Conservation (phyloP, 2,329 filamentous ascomycete genomes). For the Erysiphe neolycopersici region DNA sequence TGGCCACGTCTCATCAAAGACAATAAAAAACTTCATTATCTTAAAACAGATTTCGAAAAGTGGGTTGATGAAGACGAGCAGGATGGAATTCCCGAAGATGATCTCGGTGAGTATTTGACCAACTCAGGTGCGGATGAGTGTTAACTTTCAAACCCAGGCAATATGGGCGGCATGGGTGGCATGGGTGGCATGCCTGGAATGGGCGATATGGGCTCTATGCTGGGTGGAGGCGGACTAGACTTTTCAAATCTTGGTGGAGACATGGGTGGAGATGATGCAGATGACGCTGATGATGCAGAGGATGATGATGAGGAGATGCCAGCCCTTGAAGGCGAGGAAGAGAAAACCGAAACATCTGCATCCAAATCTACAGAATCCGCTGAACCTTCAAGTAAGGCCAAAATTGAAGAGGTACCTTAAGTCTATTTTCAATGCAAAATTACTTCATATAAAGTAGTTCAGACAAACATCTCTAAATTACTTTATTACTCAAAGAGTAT, state of each 20-base stretch:
- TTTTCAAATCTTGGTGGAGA: constrained; percentile 64
- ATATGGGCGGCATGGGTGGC: constrained; percentile 25
- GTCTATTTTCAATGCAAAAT: background rate
- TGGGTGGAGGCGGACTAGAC: constrained; percentile 42
- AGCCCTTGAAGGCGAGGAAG: constrained; percentile 40
- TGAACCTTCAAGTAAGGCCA: background rate
- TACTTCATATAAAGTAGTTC: too few species aligned
- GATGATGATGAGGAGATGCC: constrained; percentile 56
- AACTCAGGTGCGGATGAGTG: constrained; percentile 7
- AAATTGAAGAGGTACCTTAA: background rate
- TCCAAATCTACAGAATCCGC: constrained; percentile 16
- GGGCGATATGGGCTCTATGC: constrained; percentile 16
- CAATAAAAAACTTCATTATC: constrained; percentile 66
- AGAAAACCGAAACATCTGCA: constrained; percentile 18
- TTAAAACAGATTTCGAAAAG: constrained; percentile 98
- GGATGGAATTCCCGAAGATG: constrained; percentile 64
- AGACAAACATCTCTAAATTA: too few species aligned
- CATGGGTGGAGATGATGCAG: constrained; percentile 19
- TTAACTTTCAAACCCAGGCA: background rate
- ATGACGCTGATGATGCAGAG: constrained; percentile 20
- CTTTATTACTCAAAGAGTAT: too few species aligned
- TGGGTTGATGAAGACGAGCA: constrained; percentile 43
- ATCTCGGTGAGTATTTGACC: constrained; percentile 29
- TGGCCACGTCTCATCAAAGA: constrained; percentile 93
- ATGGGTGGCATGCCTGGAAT: constrained; percentile 25